Conservation (phyloP, 352 stramenopile species). For the Pseudoperonospora humuli region DNA sequence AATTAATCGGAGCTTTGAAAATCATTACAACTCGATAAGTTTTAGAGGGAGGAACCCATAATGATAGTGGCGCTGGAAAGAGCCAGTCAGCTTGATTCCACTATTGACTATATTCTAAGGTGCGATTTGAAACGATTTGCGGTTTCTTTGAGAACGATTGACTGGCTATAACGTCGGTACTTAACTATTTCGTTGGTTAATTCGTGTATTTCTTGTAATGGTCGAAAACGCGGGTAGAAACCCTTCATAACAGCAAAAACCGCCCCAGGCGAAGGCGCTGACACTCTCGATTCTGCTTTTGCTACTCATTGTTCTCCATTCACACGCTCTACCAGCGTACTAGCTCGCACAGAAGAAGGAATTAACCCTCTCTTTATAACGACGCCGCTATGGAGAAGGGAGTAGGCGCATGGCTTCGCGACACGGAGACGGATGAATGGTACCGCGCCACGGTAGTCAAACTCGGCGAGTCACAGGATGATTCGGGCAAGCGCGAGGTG, state of each 20-base stretch:
- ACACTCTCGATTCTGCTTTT: constrained; percentile 15
- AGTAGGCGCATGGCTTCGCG: constrained; percentile 67
- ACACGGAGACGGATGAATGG: constrained; percentile 62
- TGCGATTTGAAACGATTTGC: constrained; percentile 5
- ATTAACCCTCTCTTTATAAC: not conserved
- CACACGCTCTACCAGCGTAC: not conserved
- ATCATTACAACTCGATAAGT: constrained; percentile 4
- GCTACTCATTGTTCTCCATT: not conserved
- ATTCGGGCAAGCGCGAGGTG: constrained; percentile 25
- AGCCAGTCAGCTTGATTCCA: constrained; percentile 11
- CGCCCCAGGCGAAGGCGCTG: not conserved
- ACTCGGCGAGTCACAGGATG: constrained; percentile 19
- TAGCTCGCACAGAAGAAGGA: not conserved
- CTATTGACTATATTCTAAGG: constrained; percentile 1
- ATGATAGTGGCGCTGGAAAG: constrained; percentile 10
- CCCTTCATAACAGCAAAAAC: constrained; percentile 20
- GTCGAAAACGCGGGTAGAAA: constrained; percentile 16
- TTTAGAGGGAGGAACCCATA: constrained; percentile 10
- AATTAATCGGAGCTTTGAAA: too few relatives aligned
- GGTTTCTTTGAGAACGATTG: not conserved
- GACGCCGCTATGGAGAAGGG: constrained; percentile 63
- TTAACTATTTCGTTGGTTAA: constrained; percentile 5
- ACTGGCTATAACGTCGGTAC: not conserved
- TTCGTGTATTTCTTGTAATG: constrained; percentile 2
- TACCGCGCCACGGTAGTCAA: constrained; percentile 50